Evolutionary conservation across 2,329 filamentous ascomycete genomes (phyloP), one percentile per base, ranked within the genome.

Genomic region (Didymosphaeria variabile): DNA sequence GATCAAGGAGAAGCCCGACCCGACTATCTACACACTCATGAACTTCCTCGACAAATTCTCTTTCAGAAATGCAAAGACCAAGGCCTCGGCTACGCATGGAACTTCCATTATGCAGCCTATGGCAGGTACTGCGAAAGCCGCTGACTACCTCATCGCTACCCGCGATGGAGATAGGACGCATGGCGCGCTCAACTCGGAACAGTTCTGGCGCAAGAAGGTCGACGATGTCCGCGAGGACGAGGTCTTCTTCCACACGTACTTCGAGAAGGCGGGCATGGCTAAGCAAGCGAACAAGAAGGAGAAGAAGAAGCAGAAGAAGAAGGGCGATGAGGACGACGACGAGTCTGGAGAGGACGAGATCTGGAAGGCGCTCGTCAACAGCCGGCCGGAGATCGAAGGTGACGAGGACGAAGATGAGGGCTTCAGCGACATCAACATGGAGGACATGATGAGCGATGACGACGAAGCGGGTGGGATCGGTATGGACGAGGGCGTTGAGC

Each of bases 211-310:
- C 72, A 93, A 92, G 86, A 94, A 93, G 81, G 85, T 87, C n/a
- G 90, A 93, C 65, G 90, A 98, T 57, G 90, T 99, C 47, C 89
- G 91, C 3, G 92, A 89, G 0, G 94, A 99, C 67, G 95, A 99
- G 75, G 91, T 93, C 42, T 99, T 99, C 87, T 99, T 99, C 87
- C 95, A 99, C 79, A 90, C 93, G 67, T 99, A 99, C 86, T 99
- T 99, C 80, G 90, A 88, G 59, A 86, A 90, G 74, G 80, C 83
- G 12, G 86, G 83, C 52, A 85, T 84, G 65, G 80, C 83, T 68
- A 84, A 85, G 72, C 77, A 77, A 63, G 85, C 83, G 70, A 84
- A 85, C 69, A 86, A 86, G 79, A 85, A 87, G 76, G 80, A 82
- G 54, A 82, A 84, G 66, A 86, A 84, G 71, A 82, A 82, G 53